Conservation (phyloP, 2,329 filamentous ascomycete species). For the Stromatinia cepivora region DNA sequence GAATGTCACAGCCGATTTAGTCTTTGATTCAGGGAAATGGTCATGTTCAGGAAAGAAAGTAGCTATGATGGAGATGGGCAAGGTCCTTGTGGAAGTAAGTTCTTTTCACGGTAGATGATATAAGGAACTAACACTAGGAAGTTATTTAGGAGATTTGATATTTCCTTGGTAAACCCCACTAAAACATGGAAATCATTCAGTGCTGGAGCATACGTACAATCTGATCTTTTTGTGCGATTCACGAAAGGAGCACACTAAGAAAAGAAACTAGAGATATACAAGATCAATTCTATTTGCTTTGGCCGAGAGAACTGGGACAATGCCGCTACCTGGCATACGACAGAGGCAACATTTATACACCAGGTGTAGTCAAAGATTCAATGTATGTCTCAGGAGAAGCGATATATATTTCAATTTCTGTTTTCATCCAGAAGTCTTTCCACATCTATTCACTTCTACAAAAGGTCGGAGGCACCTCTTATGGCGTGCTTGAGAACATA, state of each 20-base stretch:
- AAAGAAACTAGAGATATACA: background rate
- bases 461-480: rapidly evolving
- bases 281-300: background rate
- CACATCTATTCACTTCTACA: background rate
- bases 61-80: conserved; percentile 51
- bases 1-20: conserved; percentile 44
- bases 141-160: conserved; percentile 1
- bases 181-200: background rate
- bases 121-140: background rate
- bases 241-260: background rate
- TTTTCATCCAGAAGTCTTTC: too few relatives aligned
- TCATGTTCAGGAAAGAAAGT: conserved; percentile 50
- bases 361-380: background rate
- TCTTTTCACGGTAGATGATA: background rate
- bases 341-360: background rate
- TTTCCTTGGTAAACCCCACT: background rate
- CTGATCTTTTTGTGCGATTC: background rate
- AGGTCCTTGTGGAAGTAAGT: conserved; percentile 49
- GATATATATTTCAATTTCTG: background rate
- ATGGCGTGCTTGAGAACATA: background rate
- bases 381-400: background rate
- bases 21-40: conserved; percentile 48
- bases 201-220: background rate
- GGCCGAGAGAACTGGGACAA: too few relatives aligned
- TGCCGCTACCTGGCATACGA: background rate